A percentile compares a stretch with the other conserved stretches of the same genome.
Conservation (phyloP, 2,329 filamentous ascomycete genomes). For the Cladosporium sp. region DNA sequence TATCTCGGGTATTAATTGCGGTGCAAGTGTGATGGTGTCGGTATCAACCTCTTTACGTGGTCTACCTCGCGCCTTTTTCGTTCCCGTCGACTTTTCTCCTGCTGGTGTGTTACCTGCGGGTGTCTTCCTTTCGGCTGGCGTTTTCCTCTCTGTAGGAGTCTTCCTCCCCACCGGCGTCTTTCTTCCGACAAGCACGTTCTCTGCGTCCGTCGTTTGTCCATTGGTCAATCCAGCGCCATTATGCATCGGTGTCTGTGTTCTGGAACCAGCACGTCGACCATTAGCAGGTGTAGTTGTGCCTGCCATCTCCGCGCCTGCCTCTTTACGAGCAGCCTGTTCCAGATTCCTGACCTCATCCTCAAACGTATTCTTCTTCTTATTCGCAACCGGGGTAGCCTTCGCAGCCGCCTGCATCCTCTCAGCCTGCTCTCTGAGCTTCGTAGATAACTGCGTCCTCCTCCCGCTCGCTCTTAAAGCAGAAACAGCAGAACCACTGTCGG, state of each 20-base stretch:
- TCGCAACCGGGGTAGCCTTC: background rate
- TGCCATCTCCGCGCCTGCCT: slow-evolving; percentile 19
- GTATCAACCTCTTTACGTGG: slow-evolving; percentile 3
- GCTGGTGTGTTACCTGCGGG: background rate
- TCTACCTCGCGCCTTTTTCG: slow-evolving; percentile 1
- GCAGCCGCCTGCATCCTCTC: background rate
- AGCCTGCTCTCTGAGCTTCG: slow-evolving; percentile 4
- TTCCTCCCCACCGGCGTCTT: background rate
- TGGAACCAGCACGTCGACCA: background rate
- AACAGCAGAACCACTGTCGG: background rate
- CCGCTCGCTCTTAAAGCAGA: background rate
- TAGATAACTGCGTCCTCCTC: background rate
- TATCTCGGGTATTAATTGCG: background rate
- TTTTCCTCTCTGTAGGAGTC: background rate
- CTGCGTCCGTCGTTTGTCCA: background rate
- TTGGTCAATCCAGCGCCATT: background rate
- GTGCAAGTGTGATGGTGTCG: background rate
- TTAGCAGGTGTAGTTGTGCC: slow-evolving; percentile 13
- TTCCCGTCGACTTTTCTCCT: background rate
- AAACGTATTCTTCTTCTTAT: slow-evolving; percentile 27
- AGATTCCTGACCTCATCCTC: slow-evolving; percentile 31
- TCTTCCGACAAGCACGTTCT: background rate
- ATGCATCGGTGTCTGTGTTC: background rate
- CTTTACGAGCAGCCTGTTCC: slow-evolving; percentile 22
- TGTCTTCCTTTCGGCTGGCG: background rate